Evolutionary conservation across 2,329 filamentous ascomycete genomes (phyloP).

Genomic region (Penicillium sp.): DNA sequence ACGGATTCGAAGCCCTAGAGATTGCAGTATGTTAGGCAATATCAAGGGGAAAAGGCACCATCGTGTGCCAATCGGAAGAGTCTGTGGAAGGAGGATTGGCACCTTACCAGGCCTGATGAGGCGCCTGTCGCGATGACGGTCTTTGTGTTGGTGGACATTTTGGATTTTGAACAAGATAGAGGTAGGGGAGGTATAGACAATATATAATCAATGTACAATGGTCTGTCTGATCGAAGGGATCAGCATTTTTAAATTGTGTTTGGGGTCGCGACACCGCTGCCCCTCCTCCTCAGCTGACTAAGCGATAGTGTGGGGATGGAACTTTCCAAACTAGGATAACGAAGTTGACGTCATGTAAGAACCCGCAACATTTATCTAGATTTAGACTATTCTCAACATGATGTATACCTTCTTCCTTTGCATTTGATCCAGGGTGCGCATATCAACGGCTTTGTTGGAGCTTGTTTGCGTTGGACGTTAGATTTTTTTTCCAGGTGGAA

Average conservation of each 20-base stretch:
- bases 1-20: constrained; percentile 32
- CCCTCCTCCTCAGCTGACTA: constrained; percentile 1
- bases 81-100: neutral
- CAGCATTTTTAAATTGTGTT: neutral
- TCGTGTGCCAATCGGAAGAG: neutral
- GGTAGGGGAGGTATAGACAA: neutral
- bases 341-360: neutral
- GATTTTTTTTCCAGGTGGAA: neutral
- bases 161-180: neutral
- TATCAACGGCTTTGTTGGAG: neutral
- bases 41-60: neutral
- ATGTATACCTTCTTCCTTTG: neutral
- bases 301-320: constrained; percentile 2
- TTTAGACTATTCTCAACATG: neutral
- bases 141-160: constrained; percentile 23
- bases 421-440: neutral
- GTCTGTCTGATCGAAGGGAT: neutral
- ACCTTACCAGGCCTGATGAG: constrained; percentile 27
- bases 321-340: neutral
- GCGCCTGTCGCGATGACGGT: constrained; percentile 27
- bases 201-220: neutral
- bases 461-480: neutral
- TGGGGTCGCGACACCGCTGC: neutral
- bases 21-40: constrained; percentile 1
- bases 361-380: neutral